Conservation (phyloP, 129 eudicot genomes). For the Cynara cardunculus region DNA sequence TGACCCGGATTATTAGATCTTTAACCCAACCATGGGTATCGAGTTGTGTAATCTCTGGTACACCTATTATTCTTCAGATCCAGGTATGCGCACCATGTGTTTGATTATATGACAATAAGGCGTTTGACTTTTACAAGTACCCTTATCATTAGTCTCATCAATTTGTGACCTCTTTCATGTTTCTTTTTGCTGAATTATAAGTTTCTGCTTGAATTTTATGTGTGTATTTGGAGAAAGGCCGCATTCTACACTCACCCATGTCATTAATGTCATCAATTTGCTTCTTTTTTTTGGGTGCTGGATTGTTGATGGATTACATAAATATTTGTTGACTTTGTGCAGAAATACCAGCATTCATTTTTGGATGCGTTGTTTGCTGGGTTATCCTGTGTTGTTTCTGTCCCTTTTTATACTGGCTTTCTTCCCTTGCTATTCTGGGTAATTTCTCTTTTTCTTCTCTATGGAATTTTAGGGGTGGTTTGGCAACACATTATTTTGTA, state of each 20-base stretch:
- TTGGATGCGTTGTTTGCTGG: conserved; percentile 75
- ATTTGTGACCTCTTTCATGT: not conserved
- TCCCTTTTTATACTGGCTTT: conserved; percentile 94
- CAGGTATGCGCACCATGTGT: conserved; percentile 57
- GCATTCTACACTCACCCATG: not conserved
- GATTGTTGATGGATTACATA: conserved; percentile 5
- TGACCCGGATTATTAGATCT: conserved; percentile 71
- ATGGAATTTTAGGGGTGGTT: not conserved
- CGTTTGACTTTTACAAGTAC: not conserved
- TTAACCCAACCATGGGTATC: conserved; percentile 67
- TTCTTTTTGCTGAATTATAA: not conserved
- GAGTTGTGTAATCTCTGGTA: conserved; percentile 44
- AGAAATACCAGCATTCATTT: conserved; percentile 64
- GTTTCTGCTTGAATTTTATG: conserved; percentile 10
- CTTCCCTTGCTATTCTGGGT: conserved; percentile 99
- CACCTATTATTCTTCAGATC: conserved; percentile 56
- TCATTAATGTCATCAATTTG: not conserved
- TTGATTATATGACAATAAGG: conserved; percentile 16
- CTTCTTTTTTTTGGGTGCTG: not conserved
- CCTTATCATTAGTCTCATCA: not conserved
- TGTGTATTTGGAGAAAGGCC: conserved; percentile 1
- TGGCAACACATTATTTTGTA: not conserved
- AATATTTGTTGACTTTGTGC: conserved; percentile 40
- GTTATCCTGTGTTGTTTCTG: conserved; percentile 90
- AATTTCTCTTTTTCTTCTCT: conserved; percentile 15